Percentiles rank a stretch among this genome's conserved stretches.
Evolutionary conservation across 2,329 filamentous ascomycete species (phyloP).

Genomic region (Penicillium sp.): DNA sequence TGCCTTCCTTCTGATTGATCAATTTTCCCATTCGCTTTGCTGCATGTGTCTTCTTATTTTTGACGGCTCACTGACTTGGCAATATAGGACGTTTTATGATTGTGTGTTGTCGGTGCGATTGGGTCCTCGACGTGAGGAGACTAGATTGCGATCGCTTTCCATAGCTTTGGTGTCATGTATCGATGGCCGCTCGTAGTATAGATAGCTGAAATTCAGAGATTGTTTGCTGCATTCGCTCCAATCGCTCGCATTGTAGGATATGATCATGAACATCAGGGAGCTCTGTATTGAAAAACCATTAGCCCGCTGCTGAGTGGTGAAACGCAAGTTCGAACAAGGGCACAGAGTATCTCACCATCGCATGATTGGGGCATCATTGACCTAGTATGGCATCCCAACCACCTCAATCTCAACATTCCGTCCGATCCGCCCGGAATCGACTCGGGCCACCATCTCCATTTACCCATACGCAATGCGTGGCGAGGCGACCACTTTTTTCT

Average conservation of each 20-base stretch:
- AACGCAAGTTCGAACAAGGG: too few species aligned
- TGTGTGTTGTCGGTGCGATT: constrained; percentile 35
- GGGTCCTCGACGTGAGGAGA: not conserved
- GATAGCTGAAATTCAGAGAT: not conserved
- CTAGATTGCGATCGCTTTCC: not conserved
- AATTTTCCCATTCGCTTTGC: constrained; percentile 16
- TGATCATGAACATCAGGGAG: not conserved
- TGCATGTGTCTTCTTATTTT: constrained; percentile 2
- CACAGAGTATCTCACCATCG: not conserved
- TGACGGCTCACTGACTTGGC: constrained; percentile 26
- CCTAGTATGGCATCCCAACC: not conserved
- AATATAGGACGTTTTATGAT: constrained; percentile 48
- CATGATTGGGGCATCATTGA: not conserved
- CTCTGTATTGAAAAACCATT: not conserved
- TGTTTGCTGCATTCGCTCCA: not conserved
- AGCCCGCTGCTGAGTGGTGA: not conserved
- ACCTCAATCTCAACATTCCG: not conserved
- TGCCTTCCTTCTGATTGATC: constrained; percentile 97
- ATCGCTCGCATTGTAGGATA: not conserved
- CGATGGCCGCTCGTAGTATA: not conserved
- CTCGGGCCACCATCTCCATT: constrained; percentile 1
- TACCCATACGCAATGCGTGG: not conserved
- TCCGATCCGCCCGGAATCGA: constrained; percentile 2
- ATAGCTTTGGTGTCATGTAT: not conserved
- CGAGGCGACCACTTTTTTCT: constrained; percentile 2